phyloP scores from a whole-genome alignment of 139 green algal genomes.

The Haematococcus lacustris region DNA sequence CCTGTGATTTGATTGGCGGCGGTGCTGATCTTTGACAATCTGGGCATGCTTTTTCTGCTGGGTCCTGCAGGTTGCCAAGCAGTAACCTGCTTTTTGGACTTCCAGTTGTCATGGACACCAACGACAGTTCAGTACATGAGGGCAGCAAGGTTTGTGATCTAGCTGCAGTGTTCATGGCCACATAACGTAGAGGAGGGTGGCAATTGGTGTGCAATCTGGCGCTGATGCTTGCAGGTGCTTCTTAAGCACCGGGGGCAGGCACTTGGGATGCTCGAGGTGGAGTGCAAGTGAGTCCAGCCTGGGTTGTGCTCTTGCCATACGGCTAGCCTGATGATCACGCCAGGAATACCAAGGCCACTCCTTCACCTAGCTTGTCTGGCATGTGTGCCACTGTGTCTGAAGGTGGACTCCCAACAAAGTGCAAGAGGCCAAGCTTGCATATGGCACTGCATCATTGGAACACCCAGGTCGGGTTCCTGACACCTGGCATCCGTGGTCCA shows the following conservation, averaged over 20 bases:
- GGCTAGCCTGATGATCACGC: too few relatives aligned
- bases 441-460: slow-evolving; percentile 83
- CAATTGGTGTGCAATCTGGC: neutral
- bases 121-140: slow-evolving; percentile 53
- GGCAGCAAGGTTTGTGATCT: slow-evolving; percentile 48
- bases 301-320: too few relatives aligned
- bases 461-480: slow-evolving; percentile 63
- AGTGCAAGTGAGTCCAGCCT: slow-evolving; percentile 73
- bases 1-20: too few relatives aligned
- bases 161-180: neutral
- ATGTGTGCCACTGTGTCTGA: too few relatives aligned
- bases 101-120: slow-evolving; percentile 86
- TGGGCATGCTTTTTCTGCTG: too few relatives aligned
- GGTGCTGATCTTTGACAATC: too few relatives aligned
- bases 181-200: neutral
- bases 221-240: slow-evolving; percentile 45
- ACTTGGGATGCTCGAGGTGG: slow-evolving; percentile 74
- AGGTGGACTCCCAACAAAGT: slow-evolving; percentile 74
- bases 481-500: too few relatives aligned
- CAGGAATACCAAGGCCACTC: too few relatives aligned
- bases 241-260: slow-evolving; percentile 82
- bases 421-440: slow-evolving; percentile 34
- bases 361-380: too few relatives aligned
- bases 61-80: slow-evolving; percentile 44
- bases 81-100: slow-evolving; percentile 77